Percentiles rank a stretch among this genome's conserved stretches.
Evolutionary conservation across 2,329 filamentous ascomycete species (phyloP).

Genomic region (Remersonia thermophila): DNA sequence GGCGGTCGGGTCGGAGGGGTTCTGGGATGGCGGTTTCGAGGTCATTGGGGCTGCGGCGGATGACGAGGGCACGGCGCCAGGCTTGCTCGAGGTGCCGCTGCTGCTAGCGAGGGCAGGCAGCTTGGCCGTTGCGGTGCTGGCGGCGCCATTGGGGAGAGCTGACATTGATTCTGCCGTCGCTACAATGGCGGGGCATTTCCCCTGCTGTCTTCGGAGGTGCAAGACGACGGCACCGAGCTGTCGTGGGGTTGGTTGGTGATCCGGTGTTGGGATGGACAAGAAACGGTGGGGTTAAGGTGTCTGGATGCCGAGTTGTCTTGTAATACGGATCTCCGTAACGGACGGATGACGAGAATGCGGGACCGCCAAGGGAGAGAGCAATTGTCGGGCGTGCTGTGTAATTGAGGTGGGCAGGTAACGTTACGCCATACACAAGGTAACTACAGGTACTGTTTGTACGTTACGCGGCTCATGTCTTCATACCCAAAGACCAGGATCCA

Average conservation of each 20-base stretch:
- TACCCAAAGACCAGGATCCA: no score
- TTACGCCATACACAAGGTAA: no score
- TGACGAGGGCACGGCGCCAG: conserved; percentile 8
- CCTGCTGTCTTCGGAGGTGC: conserved; percentile 1
- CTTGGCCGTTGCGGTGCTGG: conserved; percentile 19
- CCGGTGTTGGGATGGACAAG: background rate
- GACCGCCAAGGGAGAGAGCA: no score
- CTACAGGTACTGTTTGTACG: no score
- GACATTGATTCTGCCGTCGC: conserved; percentile 34
- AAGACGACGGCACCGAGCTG: no score
- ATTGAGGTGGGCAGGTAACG: no score
- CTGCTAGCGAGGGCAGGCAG: conserved; percentile 1
- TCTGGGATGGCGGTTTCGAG: conserved; percentile 3
- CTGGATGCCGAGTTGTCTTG: no score
- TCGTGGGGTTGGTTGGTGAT: background rate
- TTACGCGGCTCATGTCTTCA: no score
- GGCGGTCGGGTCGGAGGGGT: conserved; percentile 14
- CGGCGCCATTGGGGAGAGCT: conserved; percentile 32
- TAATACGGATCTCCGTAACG: no score
- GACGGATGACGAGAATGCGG: no score
- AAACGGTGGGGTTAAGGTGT: no score
- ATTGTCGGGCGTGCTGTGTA: no score
- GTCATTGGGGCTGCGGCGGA: conserved; percentile 7
- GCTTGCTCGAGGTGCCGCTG: conserved; percentile 6
- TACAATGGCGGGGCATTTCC: conserved; percentile 15